phyloP scores from a whole-genome alignment of 139 green algal genomes.

The Volvox reticuliferus region DNA sequence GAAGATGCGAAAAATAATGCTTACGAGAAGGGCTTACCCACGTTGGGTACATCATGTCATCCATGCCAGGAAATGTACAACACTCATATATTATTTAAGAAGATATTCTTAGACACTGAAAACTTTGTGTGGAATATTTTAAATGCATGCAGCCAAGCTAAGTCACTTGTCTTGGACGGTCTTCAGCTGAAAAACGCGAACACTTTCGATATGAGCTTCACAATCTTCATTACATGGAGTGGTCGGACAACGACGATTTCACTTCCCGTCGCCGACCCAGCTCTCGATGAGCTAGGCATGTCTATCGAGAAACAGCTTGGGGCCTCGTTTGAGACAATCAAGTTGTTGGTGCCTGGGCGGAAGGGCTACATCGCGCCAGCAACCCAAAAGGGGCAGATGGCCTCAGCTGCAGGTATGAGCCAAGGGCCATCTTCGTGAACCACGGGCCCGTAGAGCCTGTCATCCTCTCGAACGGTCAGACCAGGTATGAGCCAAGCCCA shows the following conservation, averaged over 20 bases:
- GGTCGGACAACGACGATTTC: neutral
- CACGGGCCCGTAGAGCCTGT: neutral
- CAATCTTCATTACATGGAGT: neutral
- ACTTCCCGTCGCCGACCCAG: neutral
- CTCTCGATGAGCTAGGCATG: neutral
- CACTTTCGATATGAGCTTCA: neutral
- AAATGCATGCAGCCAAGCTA: too few species aligned
- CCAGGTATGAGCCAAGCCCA: too few species aligned
- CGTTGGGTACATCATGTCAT: too few species aligned
- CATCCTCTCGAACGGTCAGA: too few species aligned
- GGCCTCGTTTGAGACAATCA: neutral
- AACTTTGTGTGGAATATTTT: too few species aligned
- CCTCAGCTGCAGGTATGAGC: slow-evolving; percentile 17
- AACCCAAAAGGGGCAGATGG: neutral
- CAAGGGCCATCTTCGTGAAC: neutral
- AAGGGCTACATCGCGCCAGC: slow-evolving; percentile 16
- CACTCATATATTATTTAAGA: too few species aligned
- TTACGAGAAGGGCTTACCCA: too few species aligned
- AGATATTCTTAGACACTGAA: too few species aligned
- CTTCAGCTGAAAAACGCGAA: too few species aligned
- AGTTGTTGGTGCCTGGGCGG: neutral
- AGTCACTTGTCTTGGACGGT: too few species aligned
- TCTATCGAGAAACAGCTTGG: neutral
- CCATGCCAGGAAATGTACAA: too few species aligned
- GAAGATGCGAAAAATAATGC: too few species aligned